These are phyloP conservation scores for Salix caprea DNA, from an alignment of 345 rosid genomes.

Conservation along the genomic window DNA sequence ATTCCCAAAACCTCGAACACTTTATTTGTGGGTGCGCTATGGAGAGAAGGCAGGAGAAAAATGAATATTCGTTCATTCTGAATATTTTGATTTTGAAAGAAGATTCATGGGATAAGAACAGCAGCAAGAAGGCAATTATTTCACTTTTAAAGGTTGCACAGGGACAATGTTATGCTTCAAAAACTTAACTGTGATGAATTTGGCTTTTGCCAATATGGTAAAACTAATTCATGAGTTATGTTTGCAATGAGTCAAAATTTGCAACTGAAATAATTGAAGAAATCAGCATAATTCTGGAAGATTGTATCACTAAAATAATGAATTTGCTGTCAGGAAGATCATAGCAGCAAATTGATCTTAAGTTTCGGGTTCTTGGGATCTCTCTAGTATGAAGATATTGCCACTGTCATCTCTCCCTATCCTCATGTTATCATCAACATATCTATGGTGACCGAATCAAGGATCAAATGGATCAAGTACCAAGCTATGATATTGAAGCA, in stretches of 20 bases:
- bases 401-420: slow-evolving; percentile 83
- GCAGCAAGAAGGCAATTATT: not conserved
- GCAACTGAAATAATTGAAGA: not conserved
- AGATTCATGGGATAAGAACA: not conserved
- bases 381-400: slow-evolving; percentile 67
- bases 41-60: no score
- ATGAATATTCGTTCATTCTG: not conserved
- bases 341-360: not conserved
- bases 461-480: slow-evolving; percentile 9
- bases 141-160: not conserved
- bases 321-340: not conserved
- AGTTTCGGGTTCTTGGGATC: slow-evolving; percentile 31
- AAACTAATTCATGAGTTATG: not conserved
- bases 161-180: not conserved
- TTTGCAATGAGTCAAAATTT: not conserved
- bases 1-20: no score
- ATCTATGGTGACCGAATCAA: slow-evolving; percentile 44
- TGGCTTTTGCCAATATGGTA: not conserved
- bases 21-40: no score
- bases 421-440: slow-evolving; percentile 64
- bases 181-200: not conserved
- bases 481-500: not conserved
- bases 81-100: no score
- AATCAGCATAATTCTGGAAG: not conserved
- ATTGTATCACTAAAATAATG: not conserved